phyloP scores from a whole-genome alignment of 495 filamentous ascomycete genomes.

The Hypoxylon rickii region DNA sequence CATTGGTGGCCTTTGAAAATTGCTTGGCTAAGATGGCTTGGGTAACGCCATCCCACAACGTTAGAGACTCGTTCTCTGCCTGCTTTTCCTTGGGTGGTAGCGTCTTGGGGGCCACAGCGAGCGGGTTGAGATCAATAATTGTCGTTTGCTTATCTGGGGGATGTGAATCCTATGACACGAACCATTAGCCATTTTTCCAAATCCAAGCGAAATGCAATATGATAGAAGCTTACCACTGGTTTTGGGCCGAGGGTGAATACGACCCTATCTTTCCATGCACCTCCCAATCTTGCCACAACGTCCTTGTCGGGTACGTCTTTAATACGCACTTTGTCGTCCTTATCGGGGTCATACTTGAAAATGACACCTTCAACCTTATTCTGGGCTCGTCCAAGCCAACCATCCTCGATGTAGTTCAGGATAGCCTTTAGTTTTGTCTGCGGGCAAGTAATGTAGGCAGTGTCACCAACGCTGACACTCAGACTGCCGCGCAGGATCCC shows the following conservation, averaged over 20 bases:
- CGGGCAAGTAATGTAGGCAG: slow-evolving; percentile 81
- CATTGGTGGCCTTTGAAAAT: slow-evolving; percentile 77
- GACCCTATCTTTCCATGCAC: slow-evolving; percentile 73
- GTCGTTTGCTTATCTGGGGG: slow-evolving; percentile 65
- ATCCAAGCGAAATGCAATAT: too few species aligned
- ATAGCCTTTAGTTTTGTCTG: slow-evolving; percentile 90
- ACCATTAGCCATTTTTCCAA: too few species aligned
- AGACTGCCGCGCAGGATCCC: slow-evolving; percentile 83
- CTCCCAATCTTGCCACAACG: slow-evolving; percentile 80
- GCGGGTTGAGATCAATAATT: slow-evolving; percentile 82
- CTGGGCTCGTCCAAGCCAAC: slow-evolving; percentile 89
- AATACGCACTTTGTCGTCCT: slow-evolving; percentile 75
- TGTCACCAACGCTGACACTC: slow-evolving; percentile 84
- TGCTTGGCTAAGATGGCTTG: slow-evolving; percentile 84
- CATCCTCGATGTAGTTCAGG: slow-evolving; percentile 88
- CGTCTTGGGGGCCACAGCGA: slow-evolving; percentile 74
- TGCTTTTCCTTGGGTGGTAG: slow-evolving; percentile 76
- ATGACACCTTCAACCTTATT: slow-evolving; percentile 91
- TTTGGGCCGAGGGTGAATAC: slow-evolving; percentile 58
- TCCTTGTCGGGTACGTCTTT: slow-evolving; percentile 85
- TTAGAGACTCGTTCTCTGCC: slow-evolving; percentile 86
- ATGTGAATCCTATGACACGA: slow-evolving; percentile 41
- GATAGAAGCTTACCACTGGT: slow-evolving; percentile 48
- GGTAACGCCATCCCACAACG: slow-evolving; percentile 86
- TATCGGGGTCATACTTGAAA: slow-evolving; percentile 82